Base-by-base conservation (phyloP, 257 asterid species). In the Ilex aquifolium region DNA sequence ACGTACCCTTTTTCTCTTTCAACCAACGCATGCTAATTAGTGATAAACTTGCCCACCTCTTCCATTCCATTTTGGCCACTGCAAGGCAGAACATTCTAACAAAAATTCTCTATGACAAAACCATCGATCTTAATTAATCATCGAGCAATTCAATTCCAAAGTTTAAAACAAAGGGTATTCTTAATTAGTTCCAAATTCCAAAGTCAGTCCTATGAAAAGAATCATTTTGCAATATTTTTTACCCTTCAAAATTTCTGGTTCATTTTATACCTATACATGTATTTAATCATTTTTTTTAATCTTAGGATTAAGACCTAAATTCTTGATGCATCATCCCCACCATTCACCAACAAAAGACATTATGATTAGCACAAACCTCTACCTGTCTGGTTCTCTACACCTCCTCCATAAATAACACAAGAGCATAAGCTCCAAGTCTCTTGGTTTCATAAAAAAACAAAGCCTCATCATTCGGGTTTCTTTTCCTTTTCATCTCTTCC, bases 331-430 rank as follows among this genome's bases (percentile, higher is more conserved):
- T 60, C 56, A 74, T 70, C 71, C 66, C 44, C 66, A 44, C 30
- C 72, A 73, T 64, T 76, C 73, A 63, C 74, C 77, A 69, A 68
- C 57, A 76, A 70, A 75, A 65, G 89, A 81, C 94, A 83, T 40
- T 84, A 85, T 85, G 64, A 88, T 88, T 75, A 56, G 63, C 49
- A 15, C 72, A 57, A 63, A 67, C 63, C 58, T 69, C 65, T 74
- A 65, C 79, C 59, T 76, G 88, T 80, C 85, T 64, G 77, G 73
- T 69, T 77, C 71, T 60, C 13, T 14, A 21, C 5, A 53, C 57
- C 27, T 42, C 12, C 48, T 42, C 27, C 57, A 14, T 14, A 13
- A 59, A 36, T 10, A 49, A 44, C 16, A 36, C 14, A 11, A 15
- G 16, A 49, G n/a, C 10, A 49, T 49, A 49, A 49, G n/a, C 54